Evolutionary conservation across 2,329 filamentous ascomycete species (phyloP).

Genomic region (Colletotrichum sp.): DNA sequence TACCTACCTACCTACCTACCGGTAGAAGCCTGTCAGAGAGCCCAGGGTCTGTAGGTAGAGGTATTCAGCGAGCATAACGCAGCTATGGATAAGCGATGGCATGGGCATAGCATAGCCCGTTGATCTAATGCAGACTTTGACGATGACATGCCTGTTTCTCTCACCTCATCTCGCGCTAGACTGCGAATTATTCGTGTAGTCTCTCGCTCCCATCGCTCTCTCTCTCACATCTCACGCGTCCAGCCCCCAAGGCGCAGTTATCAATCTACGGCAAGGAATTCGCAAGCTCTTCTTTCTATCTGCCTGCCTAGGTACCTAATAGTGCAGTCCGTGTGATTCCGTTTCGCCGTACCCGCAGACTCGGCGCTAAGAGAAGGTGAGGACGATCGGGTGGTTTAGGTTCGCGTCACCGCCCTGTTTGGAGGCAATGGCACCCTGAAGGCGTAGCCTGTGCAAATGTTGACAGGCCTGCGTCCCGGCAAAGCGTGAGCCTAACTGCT

Average conservation of each 20-base stretch:
- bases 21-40: background rate
- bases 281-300: background rate
- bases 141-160: constrained; percentile 7
- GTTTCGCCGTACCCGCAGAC: background rate
- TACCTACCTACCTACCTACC: background rate
- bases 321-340: background rate
- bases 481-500: background rate
- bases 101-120: constrained; percentile 2
- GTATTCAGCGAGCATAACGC: background rate
- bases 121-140: constrained; percentile 5
- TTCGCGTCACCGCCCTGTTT: constrained; percentile 19
- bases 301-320: background rate
- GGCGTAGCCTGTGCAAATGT: constrained; percentile 2
- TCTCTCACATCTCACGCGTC: background rate
- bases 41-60: background rate
- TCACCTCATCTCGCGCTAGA: background rate
- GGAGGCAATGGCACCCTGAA: background rate
- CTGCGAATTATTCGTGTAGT: background rate
- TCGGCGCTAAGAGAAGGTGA: background rate
- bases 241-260: background rate
- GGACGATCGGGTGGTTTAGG: background rate
- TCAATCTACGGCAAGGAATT: background rate
- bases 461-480: background rate
- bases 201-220: background rate
- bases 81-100: background rate